These are phyloP conservation scores for Helianthus tuberosus DNA, from an alignment of 129 eudicot genomes.

Conservation along the genomic window DNA sequence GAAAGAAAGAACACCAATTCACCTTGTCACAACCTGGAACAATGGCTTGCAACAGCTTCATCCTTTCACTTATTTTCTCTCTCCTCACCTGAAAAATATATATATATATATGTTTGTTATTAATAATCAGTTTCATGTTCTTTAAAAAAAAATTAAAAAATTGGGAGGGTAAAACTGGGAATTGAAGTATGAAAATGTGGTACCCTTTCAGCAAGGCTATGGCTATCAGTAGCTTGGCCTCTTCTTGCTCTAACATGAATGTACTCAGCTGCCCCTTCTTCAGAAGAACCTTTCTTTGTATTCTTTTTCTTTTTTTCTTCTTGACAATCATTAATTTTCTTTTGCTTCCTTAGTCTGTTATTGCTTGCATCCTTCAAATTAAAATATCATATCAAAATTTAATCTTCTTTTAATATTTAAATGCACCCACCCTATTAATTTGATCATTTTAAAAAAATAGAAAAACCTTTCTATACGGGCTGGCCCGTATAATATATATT, in stretches of 20 bases:
- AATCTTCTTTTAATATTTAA: neutral
- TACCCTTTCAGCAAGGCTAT: conserved; percentile 98
- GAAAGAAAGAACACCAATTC: conserved; percentile 32
- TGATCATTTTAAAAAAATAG: too few species aligned
- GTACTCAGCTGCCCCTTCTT: conserved; percentile 58
- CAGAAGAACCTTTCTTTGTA: conserved; percentile 24
- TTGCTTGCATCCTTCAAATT: conserved; percentile 38
- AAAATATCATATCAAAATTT: neutral
- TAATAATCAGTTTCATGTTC: neutral
- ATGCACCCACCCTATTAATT: too few species aligned
- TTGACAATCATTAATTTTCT: conserved; percentile 41
- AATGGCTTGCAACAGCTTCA: conserved; percentile 84
- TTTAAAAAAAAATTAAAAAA: neutral
- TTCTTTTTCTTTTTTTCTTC: conserved; percentile 38
- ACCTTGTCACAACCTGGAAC: conserved; percentile 99
- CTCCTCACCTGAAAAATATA: conserved; percentile 72
- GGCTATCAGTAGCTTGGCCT: conserved; percentile 98
- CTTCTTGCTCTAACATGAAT: conserved; percentile 97
- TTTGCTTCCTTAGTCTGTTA: conserved; percentile 47
- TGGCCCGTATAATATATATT: too few species aligned
- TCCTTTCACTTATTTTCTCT: conserved; percentile 96
- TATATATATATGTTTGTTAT: neutral
- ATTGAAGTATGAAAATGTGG: conserved; percentile 25
- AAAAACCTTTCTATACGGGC: too few species aligned
- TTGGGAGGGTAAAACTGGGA: conserved; percentile 27